Evolutionary conservation across 306 rosid genomes (phyloP).

Genomic region (Myrica gale): DNA sequence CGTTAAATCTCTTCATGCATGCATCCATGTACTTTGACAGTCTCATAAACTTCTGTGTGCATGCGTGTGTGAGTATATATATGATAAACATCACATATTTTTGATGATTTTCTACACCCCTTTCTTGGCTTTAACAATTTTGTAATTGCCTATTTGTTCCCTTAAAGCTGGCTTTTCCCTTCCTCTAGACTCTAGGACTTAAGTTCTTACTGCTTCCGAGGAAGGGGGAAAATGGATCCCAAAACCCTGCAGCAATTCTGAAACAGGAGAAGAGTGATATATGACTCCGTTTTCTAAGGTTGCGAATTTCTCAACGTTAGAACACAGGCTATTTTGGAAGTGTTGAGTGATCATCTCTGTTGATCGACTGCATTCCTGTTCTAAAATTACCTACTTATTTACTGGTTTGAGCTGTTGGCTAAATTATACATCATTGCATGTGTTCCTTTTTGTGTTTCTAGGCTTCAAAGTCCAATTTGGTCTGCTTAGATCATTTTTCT

Average conservation of each 20-base stretch:
- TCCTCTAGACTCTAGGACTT: background rate
- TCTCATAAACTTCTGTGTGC: background rate
- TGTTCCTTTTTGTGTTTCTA: background rate
- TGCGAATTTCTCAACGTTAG: background rate
- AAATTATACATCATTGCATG: background rate
- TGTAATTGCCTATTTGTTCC: background rate
- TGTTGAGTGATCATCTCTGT: background rate
- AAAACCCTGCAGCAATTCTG: background rate
- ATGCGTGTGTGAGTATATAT: background rate
- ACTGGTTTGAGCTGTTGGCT: background rate
- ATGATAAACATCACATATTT: no score
- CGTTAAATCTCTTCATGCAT: constrained; percentile 19
- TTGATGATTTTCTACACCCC: no score
- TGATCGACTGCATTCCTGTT: background rate
- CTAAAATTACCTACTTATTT: background rate
- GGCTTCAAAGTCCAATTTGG: background rate
- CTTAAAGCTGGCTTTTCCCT: background rate
- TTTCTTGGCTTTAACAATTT: no score
- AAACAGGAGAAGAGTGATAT: background rate
- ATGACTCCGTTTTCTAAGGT: background rate
- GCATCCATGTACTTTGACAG: background rate
- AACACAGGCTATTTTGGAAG: constrained; percentile 1
- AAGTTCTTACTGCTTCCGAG: background rate
- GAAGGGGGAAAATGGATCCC: background rate
- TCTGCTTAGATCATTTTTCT: background rate